Evolutionary conservation across 2,329 filamentous ascomycete genomes (phyloP), one percentile per base, ranked within the genome.

Genomic region (Exserohilum rostratum): DNA sequence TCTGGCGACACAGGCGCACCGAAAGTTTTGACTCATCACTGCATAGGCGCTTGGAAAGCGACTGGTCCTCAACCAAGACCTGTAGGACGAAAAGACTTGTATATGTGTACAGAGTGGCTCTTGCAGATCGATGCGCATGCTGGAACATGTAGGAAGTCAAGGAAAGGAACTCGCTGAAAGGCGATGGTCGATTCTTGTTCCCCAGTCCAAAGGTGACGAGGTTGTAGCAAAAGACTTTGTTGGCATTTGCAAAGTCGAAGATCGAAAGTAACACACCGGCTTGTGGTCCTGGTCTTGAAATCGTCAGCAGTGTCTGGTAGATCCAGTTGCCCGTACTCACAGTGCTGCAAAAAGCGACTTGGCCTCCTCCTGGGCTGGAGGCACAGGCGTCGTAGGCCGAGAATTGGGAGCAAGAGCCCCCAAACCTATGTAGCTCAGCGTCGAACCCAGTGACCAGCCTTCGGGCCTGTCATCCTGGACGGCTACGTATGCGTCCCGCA

Each of bases 241-340:
- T 99, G 30, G 93, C 90, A 70, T 96, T 90, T 3, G 88, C 87
- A 72, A 98, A 98, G 73, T 98, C 95, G 72, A 98, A 99, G 0
- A 91, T 88, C 0, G 91, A 88, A 30, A 99, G 82, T 3, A 98
- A 78, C 2, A 96, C 82, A 4, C 93, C 87, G 13, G 91, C 90
- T 73, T 93, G 87, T 54, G 87, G 84, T 2, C 87, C 87, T 1
- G 95, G 95, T 62, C 91, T 96, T 38, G 15, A 0, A 43, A 51
- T 2, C 17, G 53, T 66, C 30, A 69, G 64, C 53, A 1, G 20
- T 13, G 18, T 25, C 30, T 20, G n/a, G 50, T n/a, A 6, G 10
- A 31, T 15, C 10, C 34, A 7, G 10, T 18, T 20, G 7, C 20
- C 22, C 10, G 3, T 17, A 81, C 89, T 77, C 79, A 96, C 88